These are phyloP conservation scores for Cercophora scortea DNA, from an alignment of 495 filamentous ascomycete species.

Conservation along the genomic window DNA sequence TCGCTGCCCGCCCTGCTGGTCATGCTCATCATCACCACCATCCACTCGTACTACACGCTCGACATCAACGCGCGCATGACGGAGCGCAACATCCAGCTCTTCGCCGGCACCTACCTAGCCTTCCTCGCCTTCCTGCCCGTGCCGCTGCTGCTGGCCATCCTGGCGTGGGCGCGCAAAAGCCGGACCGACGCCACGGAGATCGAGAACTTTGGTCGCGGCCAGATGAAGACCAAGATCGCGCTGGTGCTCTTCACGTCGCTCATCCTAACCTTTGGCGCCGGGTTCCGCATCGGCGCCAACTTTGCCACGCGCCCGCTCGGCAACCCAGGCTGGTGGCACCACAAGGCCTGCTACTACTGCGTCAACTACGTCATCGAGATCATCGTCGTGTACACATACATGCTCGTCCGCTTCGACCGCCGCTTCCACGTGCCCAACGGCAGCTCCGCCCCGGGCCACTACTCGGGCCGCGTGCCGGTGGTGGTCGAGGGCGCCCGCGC, in stretches of 20 bases:
- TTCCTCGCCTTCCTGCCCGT: slow-evolving; percentile 68
- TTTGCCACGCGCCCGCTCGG: slow-evolving; percentile 46
- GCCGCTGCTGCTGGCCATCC: slow-evolving; percentile 30
- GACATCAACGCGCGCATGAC: slow-evolving; percentile 36
- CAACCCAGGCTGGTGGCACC: slow-evolving; percentile 61
- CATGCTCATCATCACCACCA: slow-evolving; percentile 59
- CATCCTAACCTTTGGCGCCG: slow-evolving; percentile 60
- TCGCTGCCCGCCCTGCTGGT: slow-evolving; percentile 52
- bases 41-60: slow-evolving; percentile 60
- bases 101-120: slow-evolving; percentile 59
- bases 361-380: slow-evolving; percentile 72
- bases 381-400: slow-evolving; percentile 56
- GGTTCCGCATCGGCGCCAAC: slow-evolving; percentile 52
- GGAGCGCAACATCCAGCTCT: slow-evolving; percentile 57
- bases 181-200: slow-evolving; percentile 37
- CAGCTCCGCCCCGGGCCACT: slow-evolving; percentile 26
- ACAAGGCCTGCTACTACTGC: slow-evolving; percentile 64
- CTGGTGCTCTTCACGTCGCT: slow-evolving; percentile 47
- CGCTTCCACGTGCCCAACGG: slow-evolving; percentile 61
- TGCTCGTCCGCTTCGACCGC: slow-evolving; percentile 57
- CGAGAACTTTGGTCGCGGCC: slow-evolving; percentile 65
- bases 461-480: slow-evolving; percentile 5
- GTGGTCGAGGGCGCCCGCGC: background rate
- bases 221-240: slow-evolving; percentile 51
- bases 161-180: slow-evolving; percentile 29